Percentiles rank a stretch among this genome's conserved stretches.
phyloP scores from a whole-genome alignment of 176 grass and related monocot species.

The Echinochloa phyllopogon region DNA sequence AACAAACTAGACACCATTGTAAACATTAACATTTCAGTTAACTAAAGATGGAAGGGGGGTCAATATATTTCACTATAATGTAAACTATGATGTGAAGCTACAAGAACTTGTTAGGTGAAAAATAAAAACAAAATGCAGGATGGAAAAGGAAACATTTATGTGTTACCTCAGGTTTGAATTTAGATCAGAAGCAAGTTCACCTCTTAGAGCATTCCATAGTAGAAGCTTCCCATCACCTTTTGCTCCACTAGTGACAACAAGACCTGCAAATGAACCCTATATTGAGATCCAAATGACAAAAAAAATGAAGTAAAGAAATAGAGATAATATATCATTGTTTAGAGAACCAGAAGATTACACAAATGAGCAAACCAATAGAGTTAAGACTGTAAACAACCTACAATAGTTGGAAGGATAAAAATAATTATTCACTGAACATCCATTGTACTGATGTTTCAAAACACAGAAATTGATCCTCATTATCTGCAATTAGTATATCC shows the following conservation, averaged over 20 bases:
- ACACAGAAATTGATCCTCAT: background rate
- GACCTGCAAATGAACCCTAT: slow-evolving; percentile 61
- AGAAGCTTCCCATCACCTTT: slow-evolving; percentile 98
- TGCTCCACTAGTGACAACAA: slow-evolving; percentile 88
- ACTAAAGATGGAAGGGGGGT: too few species aligned
- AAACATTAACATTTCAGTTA: background rate
- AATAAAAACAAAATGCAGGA: background rate
- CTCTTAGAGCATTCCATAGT: slow-evolving; percentile 97
- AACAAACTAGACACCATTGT: slow-evolving; percentile 26
- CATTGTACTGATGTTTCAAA: slow-evolving; percentile 6
- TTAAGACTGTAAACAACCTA: slow-evolving; percentile 8
- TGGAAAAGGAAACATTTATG: slow-evolving; percentile 14
- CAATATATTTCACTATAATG: background rate
- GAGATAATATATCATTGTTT: slow-evolving; percentile 2
- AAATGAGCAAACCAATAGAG: slow-evolving; percentile 12
- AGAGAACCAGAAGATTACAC: slow-evolving; percentile 9
- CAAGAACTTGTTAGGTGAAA: too few species aligned
- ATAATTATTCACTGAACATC: background rate
- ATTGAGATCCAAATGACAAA: slow-evolving; percentile 41
- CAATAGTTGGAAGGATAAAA: slow-evolving; percentile 4
- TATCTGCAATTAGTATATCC: background rate
- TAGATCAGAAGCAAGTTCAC: slow-evolving; percentile 90
- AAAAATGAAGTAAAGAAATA: slow-evolving; percentile 20
- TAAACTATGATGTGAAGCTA: background rate
- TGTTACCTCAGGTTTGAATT: slow-evolving; percentile 90